Evolutionary conservation across 345 rosid genomes (phyloP), one percentile per base, ranked within the genome.

Genomic region (Sonneratia caseolaris): DNA sequence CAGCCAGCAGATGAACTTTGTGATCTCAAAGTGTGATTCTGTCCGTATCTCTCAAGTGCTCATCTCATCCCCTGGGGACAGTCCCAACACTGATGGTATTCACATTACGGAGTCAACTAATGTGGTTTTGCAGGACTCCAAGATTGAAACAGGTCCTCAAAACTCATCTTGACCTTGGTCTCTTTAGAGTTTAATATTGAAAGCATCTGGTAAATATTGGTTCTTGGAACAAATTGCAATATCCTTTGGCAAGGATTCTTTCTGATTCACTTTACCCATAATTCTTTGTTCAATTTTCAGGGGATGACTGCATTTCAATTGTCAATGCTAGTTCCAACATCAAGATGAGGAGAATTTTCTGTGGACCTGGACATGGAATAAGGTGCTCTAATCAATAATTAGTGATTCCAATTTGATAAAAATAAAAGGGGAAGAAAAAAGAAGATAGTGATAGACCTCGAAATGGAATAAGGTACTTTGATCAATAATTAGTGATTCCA

Each of bases 291-390:
- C 51, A 9, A 47, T 47, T 8, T 79, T 67, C 85, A 95, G 99
- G 99, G 64, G 99, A 95, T 80, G 98, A 91, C 72, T 95, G 99
- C 68, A 64, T 95, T 70, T 95, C 99, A 5, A 95, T 95, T 43
- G 99, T 95, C 70, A 90, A 75, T 73, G 97, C 83, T 37, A 88
- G 98, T 81, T 76, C 98, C 14, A 72, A 55, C 68, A 87, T 95
- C 77, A 90, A 86, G 85, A 95, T 95, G 96, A 89, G 90, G 86
- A 83, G 84, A 72, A 74, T 95, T 21, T 90, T 76, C 45, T 92
- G 98, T 80, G 99, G 99, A 71, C 98, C 99, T 36, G 98, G 99
- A 57, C 99, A 95, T 83, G 99, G 98, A 69, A 79, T 92, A 80
- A 95, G 97, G 99, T 92, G 79, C 56, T 6, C 10, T 21, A 13